Evolutionary conservation across 75 land plant species (phyloP), one percentile per base, ranked within the genome.

Genomic region (Pinus albicaulis): DNA sequence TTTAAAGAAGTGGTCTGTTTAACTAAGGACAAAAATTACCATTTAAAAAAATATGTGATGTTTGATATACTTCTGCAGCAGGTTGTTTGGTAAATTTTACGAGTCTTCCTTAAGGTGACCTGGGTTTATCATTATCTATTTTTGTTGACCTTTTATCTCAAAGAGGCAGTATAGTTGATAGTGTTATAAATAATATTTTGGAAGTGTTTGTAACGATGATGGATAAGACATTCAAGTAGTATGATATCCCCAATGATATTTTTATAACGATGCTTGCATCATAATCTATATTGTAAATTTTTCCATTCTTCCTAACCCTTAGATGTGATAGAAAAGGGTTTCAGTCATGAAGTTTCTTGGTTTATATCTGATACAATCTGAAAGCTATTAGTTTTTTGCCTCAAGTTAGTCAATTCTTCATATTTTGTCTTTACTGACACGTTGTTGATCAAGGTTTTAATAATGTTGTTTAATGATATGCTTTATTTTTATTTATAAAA

Each of bases 31-130:
- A 8, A 93, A 93, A 76, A 91, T 91, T 75, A 93, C 96, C n/a
- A 93, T 93, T 36, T 85, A 91, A 48, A 89, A 93, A 81, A 91
- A 92, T 31, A 79, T 93, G 91, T 84, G 96, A 93, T 83, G 94
- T 94, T 76, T 89, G 94, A 94, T 93, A 84, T 23, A 44, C 13
- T 48, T 48, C 12, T 10, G 11, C 53, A 48, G 53, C 53, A 48
- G 53, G n/a, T 22, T 38, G 48, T 20, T 68, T 68, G 71, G 4
- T 68, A 36, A 41, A 20, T n/a, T 68, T 15, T 68, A 19, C 23
- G n/a, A 22, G 71, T 41, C n/a, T 19, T 68, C 48, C 19, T 38
- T 20, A 5, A 7, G 52, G 23, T 41, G 52, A 68, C 41, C 23
- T 44, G n/a, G 12, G 10, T 68, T 36, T 68, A n/a, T 7, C 71